Percentiles rank a stretch among this genome's conserved stretches.
phyloP scores from a whole-genome alignment of 768 basidiomycete species.

The Phanerodontia chrysosporium region DNA sequence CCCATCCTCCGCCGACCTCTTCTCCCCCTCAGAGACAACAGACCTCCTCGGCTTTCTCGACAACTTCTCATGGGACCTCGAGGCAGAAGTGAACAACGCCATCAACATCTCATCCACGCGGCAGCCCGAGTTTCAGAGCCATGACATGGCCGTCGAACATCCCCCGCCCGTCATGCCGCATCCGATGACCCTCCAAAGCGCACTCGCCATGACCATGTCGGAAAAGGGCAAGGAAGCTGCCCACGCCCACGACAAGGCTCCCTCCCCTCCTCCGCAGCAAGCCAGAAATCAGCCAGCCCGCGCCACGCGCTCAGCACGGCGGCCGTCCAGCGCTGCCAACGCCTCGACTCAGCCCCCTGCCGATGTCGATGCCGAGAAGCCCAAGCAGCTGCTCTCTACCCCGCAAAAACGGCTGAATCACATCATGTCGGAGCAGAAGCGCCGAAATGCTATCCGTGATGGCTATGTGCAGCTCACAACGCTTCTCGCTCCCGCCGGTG shows the following conservation, averaged over 20 bases:
- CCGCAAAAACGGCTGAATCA: slow-evolving; percentile 90
- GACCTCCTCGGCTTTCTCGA: slow-evolving; percentile 81
- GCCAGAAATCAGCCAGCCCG: slow-evolving; percentile 29
- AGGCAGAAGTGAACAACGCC: slow-evolving; percentile 26
- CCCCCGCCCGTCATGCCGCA: slow-evolving; percentile 8
- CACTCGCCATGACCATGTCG: slow-evolving; percentile 9
- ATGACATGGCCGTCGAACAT: background rate
- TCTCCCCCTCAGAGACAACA: slow-evolving; percentile 73
- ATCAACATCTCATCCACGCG: background rate
- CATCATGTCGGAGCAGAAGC: slow-evolving; percentile 93
- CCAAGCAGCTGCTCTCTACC: slow-evolving; percentile 67
- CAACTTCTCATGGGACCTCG: slow-evolving; percentile 69
- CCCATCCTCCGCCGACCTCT: slow-evolving; percentile 72
- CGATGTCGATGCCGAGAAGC: slow-evolving; percentile 21
- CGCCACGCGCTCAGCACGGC: slow-evolving; percentile 29
- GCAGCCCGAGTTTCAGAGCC: background rate
- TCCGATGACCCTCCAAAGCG: slow-evolving; percentile 9
- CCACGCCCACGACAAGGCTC: slow-evolving; percentile 33
- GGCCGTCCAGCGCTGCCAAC: slow-evolving; percentile 5
- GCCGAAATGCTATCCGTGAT: slow-evolving; percentile 86
- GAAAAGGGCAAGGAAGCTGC: background rate
- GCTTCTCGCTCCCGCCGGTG: slow-evolving; percentile 75
- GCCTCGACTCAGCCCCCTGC: slow-evolving; percentile 11
- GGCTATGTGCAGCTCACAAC: slow-evolving; percentile 85
- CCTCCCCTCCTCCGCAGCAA: background rate